Evolutionary conservation across 768 basidiomycete species (phyloP).

Genomic region (Mycena floridula): DNA sequence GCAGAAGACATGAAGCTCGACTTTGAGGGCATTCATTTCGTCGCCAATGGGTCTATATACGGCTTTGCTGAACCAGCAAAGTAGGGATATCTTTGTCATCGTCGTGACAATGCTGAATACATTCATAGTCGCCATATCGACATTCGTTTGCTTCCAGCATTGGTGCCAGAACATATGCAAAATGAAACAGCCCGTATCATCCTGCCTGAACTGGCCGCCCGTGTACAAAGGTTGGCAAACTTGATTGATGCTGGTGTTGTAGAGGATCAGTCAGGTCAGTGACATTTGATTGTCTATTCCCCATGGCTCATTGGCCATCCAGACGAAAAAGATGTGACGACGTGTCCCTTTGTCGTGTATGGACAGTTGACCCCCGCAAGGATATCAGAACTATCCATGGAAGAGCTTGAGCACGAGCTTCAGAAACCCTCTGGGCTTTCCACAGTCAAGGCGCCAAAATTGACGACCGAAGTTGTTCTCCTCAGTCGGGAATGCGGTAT

Average conservation of each 20-base stretch:
- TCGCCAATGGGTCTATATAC: conserved; percentile 69
- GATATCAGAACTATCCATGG: conserved; percentile 50
- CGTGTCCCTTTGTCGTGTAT: conserved; percentile 62
- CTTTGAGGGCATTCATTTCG: conserved; percentile 73
- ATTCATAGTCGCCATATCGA: conserved; percentile 48
- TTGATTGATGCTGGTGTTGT: conserved; percentile 61
- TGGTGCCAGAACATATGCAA: conserved; percentile 49
- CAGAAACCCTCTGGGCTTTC: conserved; percentile 68
- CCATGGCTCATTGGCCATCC: conserved; percentile 1
- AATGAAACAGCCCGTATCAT: conserved; percentile 58
- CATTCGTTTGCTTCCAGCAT: conserved; percentile 56
- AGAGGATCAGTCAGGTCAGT: conserved; percentile 42
- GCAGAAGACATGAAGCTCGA: conserved; percentile 60
- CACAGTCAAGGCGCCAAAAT: conserved; percentile 49
- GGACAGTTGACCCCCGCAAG: conserved; percentile 54
- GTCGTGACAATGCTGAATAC: background rate
- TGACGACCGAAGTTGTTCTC: conserved; percentile 58
- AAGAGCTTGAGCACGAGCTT: conserved; percentile 68
- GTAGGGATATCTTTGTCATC: conserved; percentile 29
- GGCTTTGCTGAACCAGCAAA: conserved; percentile 61
- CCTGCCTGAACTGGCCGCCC: conserved; percentile 50
- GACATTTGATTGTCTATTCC: conserved; percentile 12
- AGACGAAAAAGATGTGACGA: conserved; percentile 45
- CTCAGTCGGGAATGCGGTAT: conserved; percentile 80
- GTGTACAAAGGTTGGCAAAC: conserved; percentile 53